These are phyloP conservation scores for Murraya koenigii DNA, from an alignment of 345 rosid species.

Conservation along the genomic window DNA sequence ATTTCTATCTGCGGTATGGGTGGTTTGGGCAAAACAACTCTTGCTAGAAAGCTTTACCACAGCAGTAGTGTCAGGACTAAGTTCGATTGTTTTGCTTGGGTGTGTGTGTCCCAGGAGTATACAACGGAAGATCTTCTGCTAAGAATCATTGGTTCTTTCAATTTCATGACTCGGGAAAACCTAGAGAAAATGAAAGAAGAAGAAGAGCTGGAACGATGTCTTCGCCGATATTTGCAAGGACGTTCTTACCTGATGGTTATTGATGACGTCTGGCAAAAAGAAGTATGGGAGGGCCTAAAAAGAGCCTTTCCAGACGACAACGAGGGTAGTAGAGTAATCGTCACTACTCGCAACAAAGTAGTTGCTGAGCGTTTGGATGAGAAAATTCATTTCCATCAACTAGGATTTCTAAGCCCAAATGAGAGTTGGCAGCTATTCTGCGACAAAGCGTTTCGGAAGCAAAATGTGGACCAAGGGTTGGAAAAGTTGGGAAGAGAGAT, in stretches of 20 bases:
- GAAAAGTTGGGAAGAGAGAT: no score
- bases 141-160: background rate
- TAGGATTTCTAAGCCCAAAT: slow-evolving; percentile 10
- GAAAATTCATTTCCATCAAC: slow-evolving; percentile 1
- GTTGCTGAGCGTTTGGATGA: slow-evolving; percentile 20
- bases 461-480: background rate
- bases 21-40: slow-evolving; percentile 29
- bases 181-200: background rate
- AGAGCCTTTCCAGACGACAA: slow-evolving; percentile 18
- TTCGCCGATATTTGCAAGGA: background rate
- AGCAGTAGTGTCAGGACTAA: background rate
- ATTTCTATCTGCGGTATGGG: slow-evolving; percentile 27
- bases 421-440: slow-evolving; percentile 27
- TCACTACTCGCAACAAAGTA: slow-evolving; percentile 20
- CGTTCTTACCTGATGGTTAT: slow-evolving; percentile 24
- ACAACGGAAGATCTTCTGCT: slow-evolving; percentile 11
- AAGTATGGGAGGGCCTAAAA: slow-evolving; percentile 18
- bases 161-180: background rate
- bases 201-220: slow-evolving; percentile 19
- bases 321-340: slow-evolving; percentile 25
- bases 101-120: slow-evolving; percentile 25
- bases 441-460: slow-evolving; percentile 10
- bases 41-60: slow-evolving; percentile 23
- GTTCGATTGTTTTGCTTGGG: slow-evolving; percentile 6
- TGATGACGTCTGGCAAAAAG: slow-evolving; percentile 27